Evolutionary conservation across 2,329 filamentous ascomycete species (phyloP), one percentile per base, ranked within the genome.

Genomic region (Fusarium sp.): DNA sequence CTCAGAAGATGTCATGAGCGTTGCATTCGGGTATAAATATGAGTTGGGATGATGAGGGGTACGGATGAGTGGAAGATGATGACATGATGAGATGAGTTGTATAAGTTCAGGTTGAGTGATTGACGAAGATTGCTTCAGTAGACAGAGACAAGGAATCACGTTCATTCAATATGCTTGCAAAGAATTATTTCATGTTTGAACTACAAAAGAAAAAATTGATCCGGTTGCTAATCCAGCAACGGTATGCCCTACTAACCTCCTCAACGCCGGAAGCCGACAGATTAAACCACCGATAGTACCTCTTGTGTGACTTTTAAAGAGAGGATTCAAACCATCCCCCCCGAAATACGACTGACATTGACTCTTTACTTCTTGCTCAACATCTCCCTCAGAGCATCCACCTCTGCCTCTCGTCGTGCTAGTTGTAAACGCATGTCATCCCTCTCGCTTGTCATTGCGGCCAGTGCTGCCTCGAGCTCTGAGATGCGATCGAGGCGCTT

Each of bases 401-500:
- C 83, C 79, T 92, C 89, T 3, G 89, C 89, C 77, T 92, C 89
- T 58, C 88, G 83, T 73, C 87, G 82, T 9, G 88, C 89, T 64
- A 91, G 83, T 65, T 85, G 83, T 58, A 91, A 79, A 59, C 85
- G 86, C 71, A 91, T 77, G 14, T 87, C 87, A 72, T 92, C 89
- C 16, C 89, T 80, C 74, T 92, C 90, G 51, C 83, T 78, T 63
- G 85, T 86, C 74, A 89, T 84, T 44, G 85, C 83, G 50, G 84
- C 84, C 42, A 92, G 79, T 18, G 86, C 84, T 8, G 80, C 77
- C 77, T 92, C 89, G 31, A 92, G 82, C 65, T 87, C 85, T 25
- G 79, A 80, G 77, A 91, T 86, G 66, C 89, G 87, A 72, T 92
- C 89, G 33, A 91, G 83, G 49, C 89, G 87, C 77, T 90, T 90